phyloP scores from a whole-genome alignment of 495 filamentous ascomycete genomes.

The Trichoderma erinaceum region DNA sequence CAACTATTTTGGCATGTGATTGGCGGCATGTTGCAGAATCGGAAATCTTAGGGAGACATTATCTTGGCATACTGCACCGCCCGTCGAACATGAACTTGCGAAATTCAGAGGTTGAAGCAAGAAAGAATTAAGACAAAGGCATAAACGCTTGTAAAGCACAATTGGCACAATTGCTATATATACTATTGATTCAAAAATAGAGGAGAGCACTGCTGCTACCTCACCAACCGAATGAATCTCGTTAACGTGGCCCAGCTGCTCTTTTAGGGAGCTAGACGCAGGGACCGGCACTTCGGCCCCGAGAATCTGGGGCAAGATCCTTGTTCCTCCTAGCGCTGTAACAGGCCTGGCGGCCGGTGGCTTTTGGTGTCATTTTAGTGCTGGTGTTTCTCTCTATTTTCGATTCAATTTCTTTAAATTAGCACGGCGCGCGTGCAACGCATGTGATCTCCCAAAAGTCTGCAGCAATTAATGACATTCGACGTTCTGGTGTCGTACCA shows the following conservation, averaged over 20 bases:
- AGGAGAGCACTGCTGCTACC: neutral
- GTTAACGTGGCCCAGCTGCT: neutral
- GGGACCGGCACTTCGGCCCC: conserved; percentile 11
- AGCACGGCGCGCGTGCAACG: neutral
- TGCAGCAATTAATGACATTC: neutral
- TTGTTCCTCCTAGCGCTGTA: neutral
- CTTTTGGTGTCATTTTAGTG: neutral
- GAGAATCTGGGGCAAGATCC: conserved; percentile 14
- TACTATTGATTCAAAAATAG: neutral
- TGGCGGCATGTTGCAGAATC: neutral
- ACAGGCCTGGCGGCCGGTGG: neutral
- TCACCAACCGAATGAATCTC: neutral
- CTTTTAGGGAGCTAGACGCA: conserved; percentile 3
- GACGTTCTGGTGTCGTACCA: too few relatives aligned
- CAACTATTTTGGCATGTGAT: conserved; percentile 2
- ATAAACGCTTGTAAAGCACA: neutral
- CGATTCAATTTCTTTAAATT: neutral
- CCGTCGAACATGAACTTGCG: neutral
- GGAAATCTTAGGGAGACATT: neutral
- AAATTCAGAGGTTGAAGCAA: neutral
- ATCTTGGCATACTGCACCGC: neutral
- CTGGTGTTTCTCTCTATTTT: neutral
- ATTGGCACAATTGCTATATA: neutral
- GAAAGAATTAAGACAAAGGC: neutral
- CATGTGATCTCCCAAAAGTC: conserved; percentile 6